Base-by-base conservation (phyloP, 345 rosid species). In the Lepidium aucheri region DNA sequence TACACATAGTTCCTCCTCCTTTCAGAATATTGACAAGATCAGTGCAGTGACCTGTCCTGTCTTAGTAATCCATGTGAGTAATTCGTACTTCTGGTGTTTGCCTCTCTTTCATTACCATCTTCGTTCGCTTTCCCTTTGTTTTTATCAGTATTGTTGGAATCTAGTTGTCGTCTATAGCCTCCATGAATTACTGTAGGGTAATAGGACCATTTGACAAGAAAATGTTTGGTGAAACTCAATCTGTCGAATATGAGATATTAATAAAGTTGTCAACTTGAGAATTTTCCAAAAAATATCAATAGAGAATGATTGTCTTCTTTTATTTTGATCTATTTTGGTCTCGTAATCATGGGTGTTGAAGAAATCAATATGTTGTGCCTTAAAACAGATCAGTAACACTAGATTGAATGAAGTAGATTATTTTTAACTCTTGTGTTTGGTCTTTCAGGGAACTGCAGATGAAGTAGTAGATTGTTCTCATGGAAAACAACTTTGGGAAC, bases 21-120 rank as follows among this genome's bases (percentile, higher is more conserved):
- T 77, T 60, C 94, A 93, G 98, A 93, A 93, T 73, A 83, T 90
- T n/a, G 97, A 86, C 82, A 93, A 93, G 81, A 90, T 93, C 56
- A 76, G 83, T 70, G 64, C 76, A 63, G 95, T 86, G 71, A 84
- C 79, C 56, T 86, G 92, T 72, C 92, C 86, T 39, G 92, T 90
- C 67, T 76, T 93, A 46, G 79, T 93, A 53, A 84, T 93, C 76
- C 98, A 93, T 69, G 97, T 93, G 78, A 88, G 97, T 86, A 9
- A 53, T 34, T n/a, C 51, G 64, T 49, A 45, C 32, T 53, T 56
- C 24, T 53, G 3, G 2, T 14, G 20, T 22, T 57, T 15, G 12
- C 3, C 49, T 40, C 20, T 33, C 38, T 35, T 44, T 16, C 18
- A 18, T 66, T 34, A 22, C 6, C 38, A 9, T 47, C 20, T 54